Base-by-base conservation (phyloP, 202 grass and related monocot genomes). In the Thinopyrum obtusiflorum region DNA sequence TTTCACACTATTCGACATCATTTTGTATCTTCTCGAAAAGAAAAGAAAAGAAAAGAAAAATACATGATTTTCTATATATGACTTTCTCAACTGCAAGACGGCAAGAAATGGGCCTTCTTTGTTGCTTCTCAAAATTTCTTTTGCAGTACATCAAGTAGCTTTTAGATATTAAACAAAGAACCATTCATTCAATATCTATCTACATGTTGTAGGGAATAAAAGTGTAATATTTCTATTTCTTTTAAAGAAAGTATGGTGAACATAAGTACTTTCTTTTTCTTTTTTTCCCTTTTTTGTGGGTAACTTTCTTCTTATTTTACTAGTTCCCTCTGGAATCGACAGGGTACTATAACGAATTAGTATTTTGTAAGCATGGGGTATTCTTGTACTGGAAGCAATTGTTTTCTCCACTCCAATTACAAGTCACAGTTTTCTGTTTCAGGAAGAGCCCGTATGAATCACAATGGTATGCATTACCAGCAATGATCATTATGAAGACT, bases 21-120 rank as follows among this genome's bases (percentile, higher is more conserved):
- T n/a, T 9, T 62, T 68, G 25, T 78, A 78, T 47, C 17, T 14
- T 51, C 17, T 53, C 49, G 2, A 20, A 53, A 53, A 53, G 49
- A 53, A 20, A 53, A 18, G 17, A 53, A 47, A 53, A 53, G n/a
- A n/a, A n/a, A n/a, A n/a, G n/a, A n/a, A n/a, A n/a, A n/a, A n/a
- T n/a, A n/a, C n/a, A 20, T 53, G 49, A 53, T 53, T 53, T 53
- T 53, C 17, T 53, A 76, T 20, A n/a, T 3, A 39, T 70, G 15
- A 73, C 13, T 63, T 78, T 14, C 21, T 53, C 33, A 73, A 46
- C 37, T 61, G 7, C 81, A 42, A 64, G 42, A 21, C 44, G 18
- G 76, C 81, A 84, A 67, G 69, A 85, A 76, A 85, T 63, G 17
- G 14, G 36, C 77, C 47, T 11, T 68, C 7, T 61, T 63, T 28